Evolutionary conservation across 768 basidiomycete species (phyloP).

Genomic region (Gloeopeniophorella convolvens): DNA sequence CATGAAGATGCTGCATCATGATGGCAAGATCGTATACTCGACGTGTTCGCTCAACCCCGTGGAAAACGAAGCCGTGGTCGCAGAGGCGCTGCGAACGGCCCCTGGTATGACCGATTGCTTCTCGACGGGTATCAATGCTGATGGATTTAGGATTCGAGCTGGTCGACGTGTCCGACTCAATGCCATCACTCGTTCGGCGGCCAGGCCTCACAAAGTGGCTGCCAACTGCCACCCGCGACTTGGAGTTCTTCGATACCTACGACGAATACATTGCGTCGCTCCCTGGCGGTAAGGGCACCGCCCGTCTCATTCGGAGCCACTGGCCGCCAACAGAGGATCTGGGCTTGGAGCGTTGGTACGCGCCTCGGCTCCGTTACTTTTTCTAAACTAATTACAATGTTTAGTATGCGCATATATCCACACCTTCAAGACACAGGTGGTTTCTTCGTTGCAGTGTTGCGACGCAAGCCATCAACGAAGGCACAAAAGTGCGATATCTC

Average conservation of each 20-base stretch:
- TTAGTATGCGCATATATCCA: constrained; percentile 84
- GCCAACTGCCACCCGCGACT: constrained; percentile 54
- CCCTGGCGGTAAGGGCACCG: constrained; percentile 43
- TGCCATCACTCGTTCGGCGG: constrained; percentile 66
- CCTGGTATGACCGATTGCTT: constrained; percentile 42
- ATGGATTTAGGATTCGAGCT: constrained; percentile 57
- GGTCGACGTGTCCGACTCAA: constrained; percentile 65
- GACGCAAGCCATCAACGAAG: constrained; percentile 35
- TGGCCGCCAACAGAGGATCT: constrained; percentile 68
- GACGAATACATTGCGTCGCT: constrained; percentile 49
- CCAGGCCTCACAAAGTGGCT: constrained; percentile 77
- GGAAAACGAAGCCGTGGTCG: constrained; percentile 95
- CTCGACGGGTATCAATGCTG: background rate
- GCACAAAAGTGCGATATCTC: constrained; percentile 2
- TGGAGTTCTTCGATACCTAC: constrained; percentile 52
- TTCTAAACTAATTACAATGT: background rate
- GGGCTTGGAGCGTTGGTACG: constrained; percentile 69
- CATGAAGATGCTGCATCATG: constrained; percentile 80
- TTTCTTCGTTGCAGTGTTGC: constrained; percentile 92
- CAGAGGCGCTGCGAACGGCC: constrained; percentile 67
- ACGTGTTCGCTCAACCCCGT: constrained; percentile 96
- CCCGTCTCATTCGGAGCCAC: constrained; percentile 63
- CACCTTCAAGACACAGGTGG: constrained; percentile 96
- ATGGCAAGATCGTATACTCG: constrained; percentile 94
- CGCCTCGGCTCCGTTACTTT: background rate